Conservation (phyloP, 2,329 filamentous ascomycete genomes). For the Monilinia aucupariae region DNA sequence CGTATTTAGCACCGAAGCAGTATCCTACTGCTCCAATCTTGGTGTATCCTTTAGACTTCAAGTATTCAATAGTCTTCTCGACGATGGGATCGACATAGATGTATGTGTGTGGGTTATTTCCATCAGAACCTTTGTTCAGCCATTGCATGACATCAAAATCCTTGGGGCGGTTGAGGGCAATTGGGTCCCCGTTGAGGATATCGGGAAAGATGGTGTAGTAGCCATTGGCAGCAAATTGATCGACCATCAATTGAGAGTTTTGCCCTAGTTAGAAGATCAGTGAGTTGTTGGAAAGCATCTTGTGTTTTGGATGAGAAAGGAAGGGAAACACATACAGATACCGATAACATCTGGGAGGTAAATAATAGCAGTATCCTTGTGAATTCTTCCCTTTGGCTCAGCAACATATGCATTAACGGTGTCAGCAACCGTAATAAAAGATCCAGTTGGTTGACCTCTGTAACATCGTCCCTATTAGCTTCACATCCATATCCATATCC, state of each 20-base stretch:
- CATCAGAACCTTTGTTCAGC: constrained; percentile 31
- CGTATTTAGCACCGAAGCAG: constrained; percentile 71
- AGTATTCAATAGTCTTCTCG: constrained; percentile 48
- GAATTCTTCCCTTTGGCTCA: constrained; percentile 28
- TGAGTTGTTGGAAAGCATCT: constrained; percentile 25
- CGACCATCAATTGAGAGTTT: constrained; percentile 62
- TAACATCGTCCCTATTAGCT: neutral
- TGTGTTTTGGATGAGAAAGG: neutral
- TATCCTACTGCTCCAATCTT: constrained; percentile 64
- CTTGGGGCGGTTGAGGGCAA: constrained; percentile 46
- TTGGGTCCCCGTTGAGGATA: constrained; percentile 61
- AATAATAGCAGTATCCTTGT: constrained; percentile 34
- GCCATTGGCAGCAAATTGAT: constrained; percentile 66
- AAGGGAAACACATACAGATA: constrained; percentile 24
- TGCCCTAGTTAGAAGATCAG: constrained; percentile 35
- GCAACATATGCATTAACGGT: constrained; percentile 34
- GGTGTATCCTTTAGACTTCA: constrained; percentile 52
- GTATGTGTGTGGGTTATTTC: constrained; percentile 34
- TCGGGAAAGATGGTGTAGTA: constrained; percentile 55
- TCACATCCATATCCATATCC: too few relatives aligned
- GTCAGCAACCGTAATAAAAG: constrained; percentile 28
- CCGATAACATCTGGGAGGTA: constrained; percentile 34
- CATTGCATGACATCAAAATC: constrained; percentile 48
- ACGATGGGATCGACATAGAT: constrained; percentile 39
- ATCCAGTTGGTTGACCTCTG: constrained; percentile 33